Evolutionary conservation across 768 basidiomycete species (phyloP), one percentile per base, ranked within the genome.

Genomic region (Rhizopogon rudus): DNA sequence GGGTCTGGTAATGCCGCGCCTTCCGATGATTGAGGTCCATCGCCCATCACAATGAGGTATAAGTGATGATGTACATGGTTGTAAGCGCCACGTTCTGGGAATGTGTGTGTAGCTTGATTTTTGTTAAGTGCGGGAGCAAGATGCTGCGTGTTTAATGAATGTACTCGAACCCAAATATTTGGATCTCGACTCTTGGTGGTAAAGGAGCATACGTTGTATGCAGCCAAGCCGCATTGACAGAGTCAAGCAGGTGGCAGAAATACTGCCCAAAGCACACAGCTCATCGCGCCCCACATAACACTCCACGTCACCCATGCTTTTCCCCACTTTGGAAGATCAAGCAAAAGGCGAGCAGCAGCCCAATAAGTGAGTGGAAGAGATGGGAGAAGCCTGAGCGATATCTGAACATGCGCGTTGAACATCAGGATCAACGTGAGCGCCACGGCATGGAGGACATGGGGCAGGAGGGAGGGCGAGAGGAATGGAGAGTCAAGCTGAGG

Each of bases 191-290:
- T 37, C 35, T 10, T 13, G 35, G 5, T 16, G 16, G 40, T 3
- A n/a, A 40, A 40, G 5, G 14, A 3, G 39, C 39, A 14, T 14
- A 6, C 14, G 14, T 39, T 39, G 14, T 39, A 39, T 14, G 39
- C 39, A 39, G 13, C 39, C 13, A 44, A 41, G 3, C 17, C 16
- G n/a, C 16, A 25, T 4, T 17, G 8, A 17, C n/a, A n/a, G 40
- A 14, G 33, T 72, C 72, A 96, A 0, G 95, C 96, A n/a, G 96
- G 96, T 0, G 96, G 96, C 31, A 96, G 77, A 65, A 94, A 95
- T 2, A 81, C 80, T 1, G 77, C 80, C 94, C 93, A 98, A 0
- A 96, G 73, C 4, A 92, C 77, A 17, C 86, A 67, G 10, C 84
- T 84, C 16, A 85, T 62, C 2, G 75, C 68, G 3, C 88, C 86